Base-by-base conservation (phyloP, 345 rosid species). In the Citrus inodora region DNA sequence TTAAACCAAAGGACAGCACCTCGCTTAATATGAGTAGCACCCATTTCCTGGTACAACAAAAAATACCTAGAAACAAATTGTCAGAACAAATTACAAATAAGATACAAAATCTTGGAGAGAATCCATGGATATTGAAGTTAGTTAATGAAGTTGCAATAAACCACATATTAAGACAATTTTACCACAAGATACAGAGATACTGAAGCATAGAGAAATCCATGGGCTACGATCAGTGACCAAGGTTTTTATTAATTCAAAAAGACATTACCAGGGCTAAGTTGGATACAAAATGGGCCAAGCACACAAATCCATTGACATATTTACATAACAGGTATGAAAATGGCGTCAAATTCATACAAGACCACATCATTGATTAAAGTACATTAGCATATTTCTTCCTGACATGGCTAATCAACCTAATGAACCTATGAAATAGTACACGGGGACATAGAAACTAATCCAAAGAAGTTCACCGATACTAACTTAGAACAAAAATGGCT, bases 1-100 rank as follows among this genome's bases (percentile, higher is more conserved):
- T 59, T 82, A 76, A 83, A 83, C 71, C 78, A 87, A 81, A 84
- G 76, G 76, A 75, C 75, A 79, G 82, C 81, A 80, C 71, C 78
- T 81, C 60, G 60, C 87, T 80, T 71, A 80, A 65, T 38, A 79
- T 33, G 71, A 75, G 74, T 76, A 48, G 78, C 80, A 77, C 42
- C 81, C 78, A 79, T 63, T 77, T 70, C 84, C 84, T 77, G 84
- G 83, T 73, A 74, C 73, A 81, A 65, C 33, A 78, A 53, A 51
- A 77, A 64, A 76, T 72, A 73, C 78, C 67, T 74, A 76, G 58
- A 75, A 73, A 48, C 74, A 78, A 83, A 58, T 66, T 79, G 76
- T 81, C 75, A 80, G 82, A 53, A 70, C 19, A 65, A 67, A 84
- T 62, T 32, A 76, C 67, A 79, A 66, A 75, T 22, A 28, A 76